phyloP scores from a whole-genome alignment of 1,284 basidiomycete species.

The Mycocalia duriaeana region DNA sequence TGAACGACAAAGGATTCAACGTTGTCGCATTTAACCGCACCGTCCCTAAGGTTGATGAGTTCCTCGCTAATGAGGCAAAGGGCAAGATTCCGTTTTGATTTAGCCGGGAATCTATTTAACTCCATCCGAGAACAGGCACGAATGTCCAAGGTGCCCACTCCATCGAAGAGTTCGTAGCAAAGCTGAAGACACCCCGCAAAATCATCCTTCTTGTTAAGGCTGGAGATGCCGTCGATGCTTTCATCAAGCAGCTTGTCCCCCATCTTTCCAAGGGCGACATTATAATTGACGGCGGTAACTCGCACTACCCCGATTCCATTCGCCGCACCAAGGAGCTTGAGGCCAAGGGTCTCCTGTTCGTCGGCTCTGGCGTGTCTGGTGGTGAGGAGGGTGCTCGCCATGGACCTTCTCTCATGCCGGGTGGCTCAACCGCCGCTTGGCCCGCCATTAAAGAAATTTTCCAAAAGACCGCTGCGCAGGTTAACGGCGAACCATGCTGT shows the following conservation, averaged over 20 bases:
- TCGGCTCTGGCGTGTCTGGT: slow-evolving; percentile 98
- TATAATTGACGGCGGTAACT: slow-evolving; percentile 99
- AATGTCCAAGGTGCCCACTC: slow-evolving; percentile 94
- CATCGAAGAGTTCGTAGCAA: slow-evolving; percentile 81
- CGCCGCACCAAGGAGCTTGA: slow-evolving; percentile 93
- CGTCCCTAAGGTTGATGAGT: slow-evolving; percentile 91
- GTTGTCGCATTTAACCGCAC: slow-evolving; percentile 98
- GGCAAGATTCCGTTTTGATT: slow-evolving; percentile 48
- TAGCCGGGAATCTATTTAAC: slow-evolving; percentile 17
- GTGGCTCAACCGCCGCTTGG: slow-evolving; percentile 94
- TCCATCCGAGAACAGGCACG: slow-evolving; percentile 79
- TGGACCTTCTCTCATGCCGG: slow-evolving; percentile 99
- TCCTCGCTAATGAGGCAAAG: slow-evolving; percentile 97
- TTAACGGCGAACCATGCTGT: slow-evolving; percentile 94
- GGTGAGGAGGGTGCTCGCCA: slow-evolving; percentile 98
- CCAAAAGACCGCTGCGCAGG: slow-evolving; percentile 96
- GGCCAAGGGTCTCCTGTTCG: slow-evolving; percentile 91
- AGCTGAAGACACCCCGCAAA: slow-evolving; percentile 82
- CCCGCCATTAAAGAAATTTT: slow-evolving; percentile 97
- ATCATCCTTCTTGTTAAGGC: slow-evolving; percentile 97
- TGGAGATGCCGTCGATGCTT: slow-evolving; percentile 72
- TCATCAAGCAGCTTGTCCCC: slow-evolving; percentile 69
- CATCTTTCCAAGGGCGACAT: slow-evolving; percentile 81
- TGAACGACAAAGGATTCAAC: slow-evolving; percentile 98
- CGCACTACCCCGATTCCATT: slow-evolving; percentile 97